Percentiles rank a stretch among this genome's conserved stretches.
Evolutionary conservation across 2,329 filamentous ascomycete genomes (phyloP).

Genomic region (Phialophora tarda): DNA sequence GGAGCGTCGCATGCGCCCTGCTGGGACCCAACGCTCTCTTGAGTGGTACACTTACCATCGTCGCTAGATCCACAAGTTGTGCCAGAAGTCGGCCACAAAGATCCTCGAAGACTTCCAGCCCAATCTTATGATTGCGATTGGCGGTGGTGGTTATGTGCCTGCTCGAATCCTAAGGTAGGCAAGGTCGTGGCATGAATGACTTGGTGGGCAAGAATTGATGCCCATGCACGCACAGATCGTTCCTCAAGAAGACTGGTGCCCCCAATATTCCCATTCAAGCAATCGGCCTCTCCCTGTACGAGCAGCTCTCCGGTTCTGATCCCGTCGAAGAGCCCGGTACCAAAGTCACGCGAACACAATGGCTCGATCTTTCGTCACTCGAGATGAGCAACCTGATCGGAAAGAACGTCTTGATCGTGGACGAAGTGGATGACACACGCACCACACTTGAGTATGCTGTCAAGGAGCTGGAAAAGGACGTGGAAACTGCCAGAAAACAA

Average conservation of each 20-base stretch:
- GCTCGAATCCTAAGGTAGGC: constrained; percentile 84
- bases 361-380: constrained; percentile 87
- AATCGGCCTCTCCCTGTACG: constrained; percentile 96
- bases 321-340: constrained; percentile 80
- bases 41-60: constrained; percentile 7
- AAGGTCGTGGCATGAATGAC: background rate
- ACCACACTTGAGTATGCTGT: constrained; percentile 95
- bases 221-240: constrained; percentile 64
- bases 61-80: constrained; percentile 90
- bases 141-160: constrained; percentile 94
- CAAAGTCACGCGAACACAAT: constrained; percentile 96
- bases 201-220: constrained; percentile 13
- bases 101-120: constrained; percentile 88
- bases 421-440: constrained; percentile 94
- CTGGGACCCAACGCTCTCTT: background rate
- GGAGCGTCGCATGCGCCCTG: constrained; percentile 1
- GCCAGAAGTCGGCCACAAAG: constrained; percentile 78
- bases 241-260: constrained; percentile 84
- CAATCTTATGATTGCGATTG: constrained; percentile 97
- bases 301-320: constrained; percentile 70
- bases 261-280: constrained; percentile 99
- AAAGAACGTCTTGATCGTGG: constrained; percentile 89
- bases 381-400: constrained; percentile 88
- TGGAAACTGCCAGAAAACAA: constrained; percentile 76
- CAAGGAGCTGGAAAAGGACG: constrained; percentile 91